A percentile compares a stretch with the other conserved stretches of the same genome.
phyloP scores from a whole-genome alignment of 805 yeast species.

The Cyberlindnera mississippiensis region DNA sequence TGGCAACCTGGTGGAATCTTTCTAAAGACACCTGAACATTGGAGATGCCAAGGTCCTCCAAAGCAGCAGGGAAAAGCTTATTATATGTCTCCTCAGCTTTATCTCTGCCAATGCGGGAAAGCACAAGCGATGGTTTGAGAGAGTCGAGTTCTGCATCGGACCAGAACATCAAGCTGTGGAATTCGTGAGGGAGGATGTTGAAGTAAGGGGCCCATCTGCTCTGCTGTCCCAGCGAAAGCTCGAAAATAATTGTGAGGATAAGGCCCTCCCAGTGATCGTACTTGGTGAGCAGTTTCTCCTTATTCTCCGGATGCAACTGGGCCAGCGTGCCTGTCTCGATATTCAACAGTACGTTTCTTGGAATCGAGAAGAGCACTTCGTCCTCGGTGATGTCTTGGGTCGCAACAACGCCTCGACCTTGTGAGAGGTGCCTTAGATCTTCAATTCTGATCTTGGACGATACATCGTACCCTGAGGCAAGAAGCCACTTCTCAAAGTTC shows the following conservation, averaged over 20 bases:
- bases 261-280: slow-evolving; percentile 76
- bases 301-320: slow-evolving; percentile 29
- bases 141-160: slow-evolving; percentile 47
- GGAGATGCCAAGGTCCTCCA: slow-evolving; percentile 36
- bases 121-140: slow-evolving; percentile 67
- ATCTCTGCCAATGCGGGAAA: slow-evolving; percentile 66
- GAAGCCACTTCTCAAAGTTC: slow-evolving; percentile 44
- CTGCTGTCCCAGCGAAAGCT: slow-evolving; percentile 40
- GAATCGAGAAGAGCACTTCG: slow-evolving; percentile 67
- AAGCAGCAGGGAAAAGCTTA: slow-evolving; percentile 38
- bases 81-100: slow-evolving; percentile 60
- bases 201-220: slow-evolving; percentile 73
- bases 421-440: slow-evolving; percentile 54
- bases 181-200: slow-evolving; percentile 58
- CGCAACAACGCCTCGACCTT: slow-evolving; percentile 82
- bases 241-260: slow-evolving; percentile 64
- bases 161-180: slow-evolving; percentile 83
- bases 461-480: slow-evolving; percentile 38
- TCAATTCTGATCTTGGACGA: slow-evolving; percentile 54
- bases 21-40: slow-evolving; percentile 42
- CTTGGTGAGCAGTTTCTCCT: slow-evolving; percentile 33
- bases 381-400: slow-evolving; percentile 51
- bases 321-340: slow-evolving; percentile 52
- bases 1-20: slow-evolving; percentile 69
- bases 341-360: slow-evolving; percentile 54